Conservation (phyloP, 108 stramenopile genomes). For the Skeletonema menzelii region DNA sequence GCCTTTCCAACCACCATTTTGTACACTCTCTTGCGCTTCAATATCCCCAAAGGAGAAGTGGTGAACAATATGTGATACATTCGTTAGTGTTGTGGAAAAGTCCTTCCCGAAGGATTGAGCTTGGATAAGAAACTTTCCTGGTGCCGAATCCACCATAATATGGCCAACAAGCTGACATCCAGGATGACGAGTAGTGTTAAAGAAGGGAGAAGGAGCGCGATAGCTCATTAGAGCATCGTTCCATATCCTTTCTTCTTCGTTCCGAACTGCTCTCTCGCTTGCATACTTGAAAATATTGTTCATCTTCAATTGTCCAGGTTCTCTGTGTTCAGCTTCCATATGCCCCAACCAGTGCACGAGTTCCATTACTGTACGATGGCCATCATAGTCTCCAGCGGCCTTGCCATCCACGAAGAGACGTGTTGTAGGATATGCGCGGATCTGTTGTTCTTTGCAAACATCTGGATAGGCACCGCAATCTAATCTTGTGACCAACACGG, state of each 20-base stretch:
- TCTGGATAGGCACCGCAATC: conserved; percentile 63
- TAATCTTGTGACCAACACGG: conserved; percentile 52
- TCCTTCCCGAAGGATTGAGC: conserved; percentile 81
- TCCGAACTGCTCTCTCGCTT: conserved; percentile 42
- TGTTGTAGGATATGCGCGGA: conserved; percentile 91
- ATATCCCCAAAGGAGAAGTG: conserved; percentile 82
- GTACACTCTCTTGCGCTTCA: conserved; percentile 15
- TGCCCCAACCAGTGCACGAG: conserved; percentile 64
- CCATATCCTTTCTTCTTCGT: conserved; percentile 62
- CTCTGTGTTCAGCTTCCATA: conserved; percentile 52
- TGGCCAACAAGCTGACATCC: conserved; percentile 79
- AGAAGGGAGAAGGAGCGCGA: conserved; percentile 32
- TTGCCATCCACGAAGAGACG: conserved; percentile 82
- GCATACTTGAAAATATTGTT: conserved; percentile 34
- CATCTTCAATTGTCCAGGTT: conserved; percentile 45
- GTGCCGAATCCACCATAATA: conserved; percentile 86
- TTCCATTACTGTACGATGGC: conserved; percentile 81
- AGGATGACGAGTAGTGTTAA: conserved; percentile 63
- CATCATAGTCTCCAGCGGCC: conserved; percentile 72
- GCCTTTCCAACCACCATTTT: background rate
- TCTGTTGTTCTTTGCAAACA: conserved; percentile 70
- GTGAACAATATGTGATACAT: conserved; percentile 89
- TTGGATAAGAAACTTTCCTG: conserved; percentile 95
- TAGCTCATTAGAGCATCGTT: conserved; percentile 52
- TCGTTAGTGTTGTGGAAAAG: conserved; percentile 85